Evolutionary conservation across 257 asterid genomes (phyloP), one percentile per base, ranked within the genome.

Genomic region (Solanum paucissectum): DNA sequence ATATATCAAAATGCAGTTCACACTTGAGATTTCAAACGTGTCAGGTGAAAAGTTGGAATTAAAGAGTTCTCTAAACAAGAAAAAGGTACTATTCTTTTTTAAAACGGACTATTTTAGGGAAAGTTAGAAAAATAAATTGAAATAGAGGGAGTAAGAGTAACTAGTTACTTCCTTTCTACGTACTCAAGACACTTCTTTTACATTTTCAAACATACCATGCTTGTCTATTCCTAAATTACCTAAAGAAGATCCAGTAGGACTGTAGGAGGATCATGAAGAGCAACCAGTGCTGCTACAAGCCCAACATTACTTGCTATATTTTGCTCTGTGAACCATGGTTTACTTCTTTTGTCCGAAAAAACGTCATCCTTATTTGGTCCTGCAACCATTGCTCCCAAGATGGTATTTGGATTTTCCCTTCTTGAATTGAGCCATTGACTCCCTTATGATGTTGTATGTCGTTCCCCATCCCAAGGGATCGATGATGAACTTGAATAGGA

Each of bases 381-480:
- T 49, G 91, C 92, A 16, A 93, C 95, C 93, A 94, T 93, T 21
- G 95, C 95, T 79, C 95, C 95, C 2, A 79, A 29, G 4, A 93
- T 88, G 34, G 77, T 86, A 81, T 92, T 93, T 37, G 94, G 96
- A 86, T 93, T 93, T 10, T n/a, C 36, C 20, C 68, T 77, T 11
- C 49, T 27, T 12, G 90, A 89, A 8, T 88, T n/a, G 60, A 93
- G 83, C 90, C 90, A 93, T 37, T 85, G 49, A 34, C 86, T 83
- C 52, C 96, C 96, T 77, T 93, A 92, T 83, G 79, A 23, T 64
- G 94, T 92, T 1, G 90, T 33, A 87, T 84, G 86, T 87, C 29
- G 25, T 60, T 85, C 86, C 2, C 91, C 87, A 44, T 91, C 93
- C 92, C 90, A 90, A 18, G 93, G 94, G 84, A 94, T 92, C n/a